phyloP scores from a whole-genome alignment of 257 asterid species.

The Linderniella brevidens region DNA sequence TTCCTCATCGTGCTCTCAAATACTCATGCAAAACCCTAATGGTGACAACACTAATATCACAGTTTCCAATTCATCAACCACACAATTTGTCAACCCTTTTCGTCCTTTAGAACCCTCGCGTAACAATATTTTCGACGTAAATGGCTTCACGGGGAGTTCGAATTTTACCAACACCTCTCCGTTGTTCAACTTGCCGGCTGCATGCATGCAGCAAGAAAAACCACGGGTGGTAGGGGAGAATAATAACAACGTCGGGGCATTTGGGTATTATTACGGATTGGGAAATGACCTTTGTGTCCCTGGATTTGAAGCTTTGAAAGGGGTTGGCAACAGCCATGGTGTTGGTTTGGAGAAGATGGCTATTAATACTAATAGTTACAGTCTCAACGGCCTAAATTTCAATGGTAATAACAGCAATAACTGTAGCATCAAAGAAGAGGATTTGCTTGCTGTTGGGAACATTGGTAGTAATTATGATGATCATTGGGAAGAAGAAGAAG shows the following conservation, averaged over 20 bases:
- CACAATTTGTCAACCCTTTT: constrained; percentile 40
- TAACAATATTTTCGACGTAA: background rate
- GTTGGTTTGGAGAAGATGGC: background rate
- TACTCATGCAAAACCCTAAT: background rate
- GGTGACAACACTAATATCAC: background rate
- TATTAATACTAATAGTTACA: constrained; percentile 3
- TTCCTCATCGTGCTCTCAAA: constrained; percentile 24
- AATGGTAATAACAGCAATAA: constrained; percentile 5
- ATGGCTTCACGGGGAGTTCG: background rate
- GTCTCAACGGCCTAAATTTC: constrained; percentile 10
- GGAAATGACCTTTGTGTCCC: constrained; percentile 59
- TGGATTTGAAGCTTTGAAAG: constrained; percentile 29
- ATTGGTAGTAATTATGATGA: background rate
- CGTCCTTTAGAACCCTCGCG: too few relatives aligned
- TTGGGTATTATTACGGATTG: constrained; percentile 29
- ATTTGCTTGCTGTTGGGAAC: constrained; percentile 47
- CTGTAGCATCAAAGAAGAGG: constrained; percentile 31
- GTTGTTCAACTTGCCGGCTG: too few relatives aligned
- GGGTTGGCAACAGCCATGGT: constrained; percentile 14
- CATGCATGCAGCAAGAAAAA: too few relatives aligned
- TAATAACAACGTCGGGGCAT: constrained; percentile 21
- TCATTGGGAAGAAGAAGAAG: constrained; percentile 65
- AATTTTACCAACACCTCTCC: background rate
- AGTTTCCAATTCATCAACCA: constrained; percentile 6
- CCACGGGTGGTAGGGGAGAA: constrained; percentile 2